Evolutionary conservation across 495 filamentous ascomycete genomes (phyloP).

Genomic region (Margaritispora aquatica): DNA sequence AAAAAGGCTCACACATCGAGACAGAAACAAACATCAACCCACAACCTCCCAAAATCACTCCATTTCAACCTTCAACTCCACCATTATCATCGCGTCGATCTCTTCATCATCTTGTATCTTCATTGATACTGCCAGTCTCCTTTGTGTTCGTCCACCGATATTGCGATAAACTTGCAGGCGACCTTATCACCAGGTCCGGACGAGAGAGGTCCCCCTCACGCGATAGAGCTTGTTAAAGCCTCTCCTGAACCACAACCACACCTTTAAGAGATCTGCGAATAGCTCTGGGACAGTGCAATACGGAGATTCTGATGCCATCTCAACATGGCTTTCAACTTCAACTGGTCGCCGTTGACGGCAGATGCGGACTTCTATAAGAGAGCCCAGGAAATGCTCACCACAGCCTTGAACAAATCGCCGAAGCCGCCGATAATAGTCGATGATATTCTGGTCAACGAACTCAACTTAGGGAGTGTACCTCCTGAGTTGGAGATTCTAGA

Average conservation of each 20-base stretch:
- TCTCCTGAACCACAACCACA: conserved; percentile 5
- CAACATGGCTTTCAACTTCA: conserved; percentile 99
- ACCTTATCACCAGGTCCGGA: conserved; percentile 20
- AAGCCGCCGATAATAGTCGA: conserved; percentile 99
- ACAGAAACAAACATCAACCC: background rate
- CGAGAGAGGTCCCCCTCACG: conserved; percentile 15
- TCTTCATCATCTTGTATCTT: conserved; percentile 7
- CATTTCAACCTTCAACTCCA: background rate
- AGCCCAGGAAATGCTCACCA: conserved; percentile 89
- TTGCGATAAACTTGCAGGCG: background rate
- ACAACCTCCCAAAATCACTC: background rate
- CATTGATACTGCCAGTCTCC: conserved; percentile 17
- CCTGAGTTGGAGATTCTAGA: conserved; percentile 94
- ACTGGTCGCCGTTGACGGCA: conserved; percentile 98
- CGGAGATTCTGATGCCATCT: conserved; percentile 25
- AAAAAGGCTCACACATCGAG: conserved; percentile 5
- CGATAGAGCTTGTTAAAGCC: conserved; percentile 10
- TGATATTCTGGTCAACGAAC: conserved; percentile 96
- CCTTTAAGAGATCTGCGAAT: background rate
- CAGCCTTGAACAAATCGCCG: conserved; percentile 93
- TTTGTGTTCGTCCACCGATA: background rate
- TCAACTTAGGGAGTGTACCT: conserved; percentile 89
- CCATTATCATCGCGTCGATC: background rate
- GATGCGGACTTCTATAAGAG: conserved; percentile 85
- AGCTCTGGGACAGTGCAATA: background rate